phyloP scores from a whole-genome alignment of 2,329 filamentous ascomycete genomes.

The Diaporthe batatas region DNA sequence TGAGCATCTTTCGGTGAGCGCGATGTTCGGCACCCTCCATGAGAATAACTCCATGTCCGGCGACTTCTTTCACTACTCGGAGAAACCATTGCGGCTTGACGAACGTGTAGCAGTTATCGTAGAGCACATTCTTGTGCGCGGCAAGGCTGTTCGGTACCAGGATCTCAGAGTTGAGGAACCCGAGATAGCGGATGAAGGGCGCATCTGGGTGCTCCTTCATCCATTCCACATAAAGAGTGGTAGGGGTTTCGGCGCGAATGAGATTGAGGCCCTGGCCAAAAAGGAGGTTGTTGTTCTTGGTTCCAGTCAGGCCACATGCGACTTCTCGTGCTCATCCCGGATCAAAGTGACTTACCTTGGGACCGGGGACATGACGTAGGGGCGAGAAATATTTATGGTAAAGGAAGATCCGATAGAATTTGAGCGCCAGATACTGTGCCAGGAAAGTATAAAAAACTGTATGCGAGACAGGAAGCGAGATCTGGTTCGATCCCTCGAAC shows the following conservation, averaged over 20 bases:
- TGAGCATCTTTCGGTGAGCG: slow-evolving; percentile 52
- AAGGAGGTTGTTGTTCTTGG: slow-evolving; percentile 54
- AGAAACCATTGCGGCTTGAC: slow-evolving; percentile 53
- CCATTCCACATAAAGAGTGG: slow-evolving; percentile 50
- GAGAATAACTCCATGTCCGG: slow-evolving; percentile 54
- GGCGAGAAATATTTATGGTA: slow-evolving; percentile 28
- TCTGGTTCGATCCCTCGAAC: not conserved
- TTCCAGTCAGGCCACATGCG: not conserved
- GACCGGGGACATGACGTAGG: slow-evolving; percentile 29
- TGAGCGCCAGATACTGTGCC: slow-evolving; percentile 25
- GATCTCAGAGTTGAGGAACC: slow-evolving; percentile 52
- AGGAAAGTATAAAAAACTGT: slow-evolving; percentile 1
- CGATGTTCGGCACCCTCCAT: slow-evolving; percentile 54
- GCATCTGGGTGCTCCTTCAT: slow-evolving; percentile 50
- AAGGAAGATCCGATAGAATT: slow-evolving; percentile 30
- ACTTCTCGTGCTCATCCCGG: not conserved
- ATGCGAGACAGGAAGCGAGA: not conserved
- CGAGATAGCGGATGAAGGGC: slow-evolving; percentile 56
- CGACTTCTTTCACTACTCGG: slow-evolving; percentile 53
- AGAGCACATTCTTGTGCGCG: slow-evolving; percentile 54
- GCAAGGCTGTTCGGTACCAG: slow-evolving; percentile 54
- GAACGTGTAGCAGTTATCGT: slow-evolving; percentile 56
- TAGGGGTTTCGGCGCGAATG: slow-evolving; percentile 48
- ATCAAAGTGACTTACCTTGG: slow-evolving; percentile 3
- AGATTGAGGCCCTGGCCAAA: slow-evolving; percentile 57